These are phyloP conservation scores for Syncephalastrum racemosum DNA, from an alignment of 371 early-diverging fungal genomes.

Conservation along the genomic window DNA sequence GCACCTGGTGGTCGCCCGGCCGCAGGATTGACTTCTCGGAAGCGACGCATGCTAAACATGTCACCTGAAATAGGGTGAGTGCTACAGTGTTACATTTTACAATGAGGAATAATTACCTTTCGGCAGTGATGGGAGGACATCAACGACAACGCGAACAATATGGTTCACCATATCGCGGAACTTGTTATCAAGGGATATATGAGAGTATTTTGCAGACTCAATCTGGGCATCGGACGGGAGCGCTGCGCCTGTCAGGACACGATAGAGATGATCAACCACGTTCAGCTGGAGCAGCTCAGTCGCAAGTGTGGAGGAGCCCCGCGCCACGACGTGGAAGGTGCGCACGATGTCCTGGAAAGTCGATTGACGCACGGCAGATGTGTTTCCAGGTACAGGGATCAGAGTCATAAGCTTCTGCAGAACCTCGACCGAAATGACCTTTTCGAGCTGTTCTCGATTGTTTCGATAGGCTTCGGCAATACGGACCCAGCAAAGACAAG, in stretches of 20 bases:
- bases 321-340: constrained; percentile 59
- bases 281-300: constrained; percentile 55
- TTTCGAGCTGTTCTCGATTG: constrained; percentile 54
- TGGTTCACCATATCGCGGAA: constrained; percentile 41
- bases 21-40: constrained; percentile 25
- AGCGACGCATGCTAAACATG: constrained; percentile 39
- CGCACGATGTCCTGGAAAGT: constrained; percentile 64
- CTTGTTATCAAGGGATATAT: constrained; percentile 36
- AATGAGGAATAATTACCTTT: constrained; percentile 34
- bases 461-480: constrained; percentile 63
- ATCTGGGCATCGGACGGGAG: constrained; percentile 8
- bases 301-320: constrained; percentile 61
- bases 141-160: constrained; percentile 47
- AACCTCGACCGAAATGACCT: constrained; percentile 43
- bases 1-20: constrained; percentile 24
- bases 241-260: constrained; percentile 54
- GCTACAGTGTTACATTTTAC: background rate
- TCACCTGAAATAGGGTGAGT: constrained; percentile 9
- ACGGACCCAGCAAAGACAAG: constrained; percentile 66
- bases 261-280: constrained; percentile 56
- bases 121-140: constrained; percentile 69
- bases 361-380: constrained; percentile 42
- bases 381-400: constrained; percentile 42
- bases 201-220: constrained; percentile 2
- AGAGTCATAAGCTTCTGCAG: constrained; percentile 45